phyloP scores from a whole-genome alignment of 805 yeast genomes.

The Jamesozyma rosinii region DNA sequence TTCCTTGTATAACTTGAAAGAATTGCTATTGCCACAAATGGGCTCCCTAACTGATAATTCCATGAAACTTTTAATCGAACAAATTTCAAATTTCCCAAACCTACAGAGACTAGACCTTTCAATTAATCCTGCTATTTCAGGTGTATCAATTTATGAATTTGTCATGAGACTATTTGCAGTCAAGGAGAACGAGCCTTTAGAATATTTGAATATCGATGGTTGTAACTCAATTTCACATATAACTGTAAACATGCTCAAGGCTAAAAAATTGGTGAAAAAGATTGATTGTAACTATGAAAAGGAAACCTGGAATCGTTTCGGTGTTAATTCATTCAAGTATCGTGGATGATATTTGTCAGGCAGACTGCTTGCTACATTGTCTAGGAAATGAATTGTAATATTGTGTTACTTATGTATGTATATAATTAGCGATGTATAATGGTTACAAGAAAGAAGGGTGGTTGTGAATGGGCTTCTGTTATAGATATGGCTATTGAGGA shows the following conservation, averaged over 20 bases:
- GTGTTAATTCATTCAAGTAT: slow-evolving; percentile 22
- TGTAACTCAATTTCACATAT: slow-evolving; percentile 24
- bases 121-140: slow-evolving; percentile 24
- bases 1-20: slow-evolving; percentile 13
- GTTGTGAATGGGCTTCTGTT: neutral
- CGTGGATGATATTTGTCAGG: slow-evolving; percentile 5
- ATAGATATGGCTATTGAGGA: neutral
- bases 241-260: slow-evolving; percentile 19
- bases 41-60: slow-evolving; percentile 18
- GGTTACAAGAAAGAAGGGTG: neutral
- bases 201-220: slow-evolving; percentile 19
- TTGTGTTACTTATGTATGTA: too few species aligned
- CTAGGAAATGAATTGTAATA: too few species aligned
- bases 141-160: slow-evolving; percentile 26
- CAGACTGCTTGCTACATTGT: too few species aligned
- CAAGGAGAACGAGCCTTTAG: slow-evolving; percentile 12
- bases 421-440: too few species aligned
- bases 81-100: slow-evolving; percentile 9
- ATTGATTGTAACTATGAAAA: slow-evolving; percentile 25
- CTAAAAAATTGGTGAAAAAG: slow-evolving; percentile 14
- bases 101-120: slow-evolving; percentile 23
- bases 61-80: slow-evolving; percentile 11
- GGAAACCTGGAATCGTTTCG: slow-evolving; percentile 25
- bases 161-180: slow-evolving; percentile 11
- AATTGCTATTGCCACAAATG: slow-evolving; percentile 20